phyloP scores from a whole-genome alignment of 2,329 filamentous ascomycete species.

The Chaetoscypha palmicola region DNA sequence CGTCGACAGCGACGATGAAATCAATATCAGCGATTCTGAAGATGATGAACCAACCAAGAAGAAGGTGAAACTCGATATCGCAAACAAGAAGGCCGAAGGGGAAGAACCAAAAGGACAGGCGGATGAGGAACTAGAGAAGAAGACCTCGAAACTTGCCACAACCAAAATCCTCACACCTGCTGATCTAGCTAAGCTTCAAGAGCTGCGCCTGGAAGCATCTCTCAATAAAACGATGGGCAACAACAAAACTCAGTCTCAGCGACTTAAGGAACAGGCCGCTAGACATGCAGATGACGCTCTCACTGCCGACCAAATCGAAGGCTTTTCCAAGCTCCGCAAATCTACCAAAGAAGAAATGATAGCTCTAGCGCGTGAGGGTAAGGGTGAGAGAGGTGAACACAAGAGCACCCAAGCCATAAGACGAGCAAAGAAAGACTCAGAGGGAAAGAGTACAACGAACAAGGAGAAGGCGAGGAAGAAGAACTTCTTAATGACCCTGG shows the following conservation, averaged over 20 bases:
- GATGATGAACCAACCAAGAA: slow-evolving; percentile 64
- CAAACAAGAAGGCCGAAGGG: slow-evolving; percentile 29
- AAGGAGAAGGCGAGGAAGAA: slow-evolving; percentile 95
- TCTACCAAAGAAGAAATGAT: slow-evolving; percentile 84
- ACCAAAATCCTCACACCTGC: slow-evolving; percentile 92
- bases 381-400: slow-evolving; percentile 70
- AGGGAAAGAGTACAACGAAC: slow-evolving; percentile 96
- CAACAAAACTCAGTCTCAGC: slow-evolving; percentile 29
- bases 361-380: slow-evolving; percentile 74
- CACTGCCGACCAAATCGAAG: slow-evolving; percentile 87
- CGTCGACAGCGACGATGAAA: slow-evolving; percentile 77
- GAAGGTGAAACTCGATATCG: slow-evolving; percentile 47
- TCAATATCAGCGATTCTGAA: slow-evolving; percentile 64
- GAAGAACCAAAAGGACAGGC: slow-evolving; percentile 38
- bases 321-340: slow-evolving; percentile 74
- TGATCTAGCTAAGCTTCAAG: slow-evolving; percentile 88
- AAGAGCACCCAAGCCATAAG: slow-evolving; percentile 78
- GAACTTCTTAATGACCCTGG: slow-evolving; percentile 97
- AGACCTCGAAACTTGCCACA: slow-evolving; percentile 72
- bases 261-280: slow-evolving; percentile 36
- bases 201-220: slow-evolving; percentile 69
- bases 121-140: slow-evolving; percentile 32
- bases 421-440: slow-evolving; percentile 77
- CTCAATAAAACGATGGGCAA: slow-evolving; percentile 57
- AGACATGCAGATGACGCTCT: slow-evolving; percentile 81